phyloP scores from a whole-genome alignment of 495 filamentous ascomycete species.

The Penicillium atrosanguineum region DNA sequence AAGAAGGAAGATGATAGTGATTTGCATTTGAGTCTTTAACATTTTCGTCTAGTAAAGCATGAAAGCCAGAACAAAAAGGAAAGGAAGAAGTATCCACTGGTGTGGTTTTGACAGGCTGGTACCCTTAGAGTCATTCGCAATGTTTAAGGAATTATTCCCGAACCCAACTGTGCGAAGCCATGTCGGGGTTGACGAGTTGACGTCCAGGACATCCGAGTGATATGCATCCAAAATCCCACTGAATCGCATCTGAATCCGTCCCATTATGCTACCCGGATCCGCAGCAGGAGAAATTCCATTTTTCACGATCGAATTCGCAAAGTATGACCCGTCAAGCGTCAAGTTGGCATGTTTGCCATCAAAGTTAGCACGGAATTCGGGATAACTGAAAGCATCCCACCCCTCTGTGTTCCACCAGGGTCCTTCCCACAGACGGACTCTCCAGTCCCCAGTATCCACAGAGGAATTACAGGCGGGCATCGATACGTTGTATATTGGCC shows the following conservation, averaged over 20 bases:
- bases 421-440: background rate
- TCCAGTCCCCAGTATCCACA: background rate
- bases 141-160: constrained; percentile 17
- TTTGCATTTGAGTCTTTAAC: no score
- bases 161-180: constrained; percentile 14
- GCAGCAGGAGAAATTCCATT: no score
- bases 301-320: background rate
- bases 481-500: no score
- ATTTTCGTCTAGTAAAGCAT: no score
- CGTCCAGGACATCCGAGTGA: constrained; percentile 15
- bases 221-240: constrained; percentile 13
- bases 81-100: no score
- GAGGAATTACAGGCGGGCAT: no score
- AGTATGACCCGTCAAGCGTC: constrained; percentile 11
- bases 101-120: no score
- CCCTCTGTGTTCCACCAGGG: background rate
- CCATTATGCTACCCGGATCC: no score
- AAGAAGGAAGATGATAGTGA: no score
- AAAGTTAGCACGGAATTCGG: constrained; percentile 5
- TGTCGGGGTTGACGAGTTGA: constrained; percentile 4
- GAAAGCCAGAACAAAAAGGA: no score
- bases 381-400: constrained; percentile 5
- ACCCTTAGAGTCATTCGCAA: no score
- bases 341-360: constrained; percentile 12
- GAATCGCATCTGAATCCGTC: no score